These are phyloP conservation scores for Barnettozyma sucrosica DNA, from an alignment of 805 yeast species.

Conservation along the genomic window DNA sequence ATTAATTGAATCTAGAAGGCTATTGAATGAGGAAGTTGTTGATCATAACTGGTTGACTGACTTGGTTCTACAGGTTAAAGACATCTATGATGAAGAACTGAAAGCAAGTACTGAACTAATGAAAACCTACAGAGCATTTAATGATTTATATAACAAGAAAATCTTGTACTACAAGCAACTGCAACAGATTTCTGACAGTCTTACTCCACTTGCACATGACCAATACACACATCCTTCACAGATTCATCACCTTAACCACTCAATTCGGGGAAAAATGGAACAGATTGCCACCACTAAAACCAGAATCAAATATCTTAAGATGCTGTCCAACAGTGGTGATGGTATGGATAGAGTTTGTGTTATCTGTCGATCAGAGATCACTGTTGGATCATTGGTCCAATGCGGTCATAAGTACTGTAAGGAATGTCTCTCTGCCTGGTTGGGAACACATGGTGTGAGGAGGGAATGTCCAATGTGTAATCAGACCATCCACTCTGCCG, in stretches of 20 bases:
- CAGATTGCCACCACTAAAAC: conserved; percentile 28
- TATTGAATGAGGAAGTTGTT: conserved; percentile 1
- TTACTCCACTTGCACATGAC: conserved; percentile 23
- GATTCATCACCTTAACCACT: conserved; percentile 23
- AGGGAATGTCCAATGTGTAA: conserved; percentile 81
- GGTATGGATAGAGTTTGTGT: conserved; percentile 47
- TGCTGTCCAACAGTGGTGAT: conserved; percentile 28
- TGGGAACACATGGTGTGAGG: conserved; percentile 33
- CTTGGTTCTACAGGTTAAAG: conserved; percentile 19
- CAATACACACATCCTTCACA: conserved; percentile 30
- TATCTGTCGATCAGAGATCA: conserved; percentile 69
- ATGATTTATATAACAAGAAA: conserved; percentile 71
- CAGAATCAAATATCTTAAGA: conserved; percentile 44
- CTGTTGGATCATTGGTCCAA: conserved; percentile 71
- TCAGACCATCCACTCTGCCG: conserved; percentile 37
- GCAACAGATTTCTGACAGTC: conserved; percentile 82
- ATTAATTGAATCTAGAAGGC: conserved; percentile 13
- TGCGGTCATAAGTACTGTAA: conserved; percentile 93
- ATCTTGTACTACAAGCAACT: conserved; percentile 78
- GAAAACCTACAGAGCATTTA: conserved; percentile 45
- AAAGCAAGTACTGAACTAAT: conserved; percentile 23
- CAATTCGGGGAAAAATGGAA: conserved; percentile 6
- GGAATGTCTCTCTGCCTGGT: conserved; percentile 76
- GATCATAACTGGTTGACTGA: conserved; percentile 10
- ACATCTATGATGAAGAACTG: conserved; percentile 29